phyloP scores from a whole-genome alignment of 176 grass and related monocot species.

The Guadua angustifolia region DNA sequence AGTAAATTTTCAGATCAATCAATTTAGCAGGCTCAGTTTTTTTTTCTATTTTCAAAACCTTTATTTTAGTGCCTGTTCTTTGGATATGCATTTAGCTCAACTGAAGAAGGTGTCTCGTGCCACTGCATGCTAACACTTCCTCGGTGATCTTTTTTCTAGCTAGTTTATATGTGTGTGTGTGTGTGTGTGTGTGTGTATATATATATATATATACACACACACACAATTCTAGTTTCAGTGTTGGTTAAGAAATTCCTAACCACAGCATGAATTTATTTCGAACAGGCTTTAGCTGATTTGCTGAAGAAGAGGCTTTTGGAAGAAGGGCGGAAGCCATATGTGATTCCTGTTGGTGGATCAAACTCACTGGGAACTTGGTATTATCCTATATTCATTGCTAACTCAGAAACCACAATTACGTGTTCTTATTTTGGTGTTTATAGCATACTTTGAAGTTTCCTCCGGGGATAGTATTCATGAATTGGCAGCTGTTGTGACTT shows the following conservation, averaged over 20 bases:
- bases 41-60: not conserved
- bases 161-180: no score
- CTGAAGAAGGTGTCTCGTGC: not conserved
- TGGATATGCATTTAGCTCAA: not conserved
- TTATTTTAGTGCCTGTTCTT: not conserved
- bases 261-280: not conserved
- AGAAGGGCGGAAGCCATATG: constrained; percentile 90
- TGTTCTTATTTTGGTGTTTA: not conserved
- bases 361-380: constrained; percentile 98
- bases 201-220: not conserved
- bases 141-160: not conserved
- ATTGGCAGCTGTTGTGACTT: not conserved
- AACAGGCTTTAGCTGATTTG: constrained; percentile 77
- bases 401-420: not conserved
- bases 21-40: not conserved
- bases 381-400: not conserved
- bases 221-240: not conserved
- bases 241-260: constrained; percentile 21
- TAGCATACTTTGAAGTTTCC: constrained; percentile 13
- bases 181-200: no score
- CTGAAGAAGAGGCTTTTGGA: constrained; percentile 77
- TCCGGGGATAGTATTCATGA: not conserved
- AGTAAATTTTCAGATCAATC: not conserved
- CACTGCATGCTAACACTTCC: not conserved
- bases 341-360: constrained; percentile 97